Conservation (phyloP, 805 yeast genomes). For the Candida xyloterini region DNA sequence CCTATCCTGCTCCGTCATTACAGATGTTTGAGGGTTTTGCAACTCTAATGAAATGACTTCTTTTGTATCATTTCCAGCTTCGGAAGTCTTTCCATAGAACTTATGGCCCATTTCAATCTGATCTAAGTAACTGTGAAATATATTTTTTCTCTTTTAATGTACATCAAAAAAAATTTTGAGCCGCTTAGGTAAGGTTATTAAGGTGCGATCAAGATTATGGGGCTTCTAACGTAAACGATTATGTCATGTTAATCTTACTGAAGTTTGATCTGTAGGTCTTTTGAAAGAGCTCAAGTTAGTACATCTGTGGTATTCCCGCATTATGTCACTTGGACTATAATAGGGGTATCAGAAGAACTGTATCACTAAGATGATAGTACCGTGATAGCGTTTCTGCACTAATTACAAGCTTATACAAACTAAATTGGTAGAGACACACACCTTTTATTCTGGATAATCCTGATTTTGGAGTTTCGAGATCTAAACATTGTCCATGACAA, state of each 20-base stretch:
- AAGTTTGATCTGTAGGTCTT: too few species aligned
- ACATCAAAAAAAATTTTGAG: neutral
- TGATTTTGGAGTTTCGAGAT: neutral
- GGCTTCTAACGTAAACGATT: too few species aligned
- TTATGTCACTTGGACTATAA: too few species aligned
- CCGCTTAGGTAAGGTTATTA: slow-evolving; percentile 4
- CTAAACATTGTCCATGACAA: slow-evolving; percentile 1
- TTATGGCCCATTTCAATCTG: slow-evolving; percentile 8
- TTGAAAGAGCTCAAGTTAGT: too few species aligned
- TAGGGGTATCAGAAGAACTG: too few species aligned
- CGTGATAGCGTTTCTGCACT: too few species aligned
- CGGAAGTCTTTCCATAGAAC: slow-evolving; percentile 12
- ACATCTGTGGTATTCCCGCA: too few species aligned
- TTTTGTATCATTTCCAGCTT: neutral
- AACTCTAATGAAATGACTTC: neutral
- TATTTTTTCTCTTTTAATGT: neutral
- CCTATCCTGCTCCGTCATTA: slow-evolving; percentile 58
- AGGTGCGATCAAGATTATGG: neutral
- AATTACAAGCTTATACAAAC: too few species aligned
- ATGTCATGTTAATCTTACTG: too few species aligned
- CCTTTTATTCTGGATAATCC: too few species aligned
- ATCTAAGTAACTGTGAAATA: neutral
- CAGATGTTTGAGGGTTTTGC: slow-evolving; percentile 38
- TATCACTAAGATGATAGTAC: too few species aligned
- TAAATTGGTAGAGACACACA: too few species aligned